These are phyloP conservation scores for Pythium sp. DNA, from an alignment of 352 stramenopile genomes.

Conservation along the genomic window DNA sequence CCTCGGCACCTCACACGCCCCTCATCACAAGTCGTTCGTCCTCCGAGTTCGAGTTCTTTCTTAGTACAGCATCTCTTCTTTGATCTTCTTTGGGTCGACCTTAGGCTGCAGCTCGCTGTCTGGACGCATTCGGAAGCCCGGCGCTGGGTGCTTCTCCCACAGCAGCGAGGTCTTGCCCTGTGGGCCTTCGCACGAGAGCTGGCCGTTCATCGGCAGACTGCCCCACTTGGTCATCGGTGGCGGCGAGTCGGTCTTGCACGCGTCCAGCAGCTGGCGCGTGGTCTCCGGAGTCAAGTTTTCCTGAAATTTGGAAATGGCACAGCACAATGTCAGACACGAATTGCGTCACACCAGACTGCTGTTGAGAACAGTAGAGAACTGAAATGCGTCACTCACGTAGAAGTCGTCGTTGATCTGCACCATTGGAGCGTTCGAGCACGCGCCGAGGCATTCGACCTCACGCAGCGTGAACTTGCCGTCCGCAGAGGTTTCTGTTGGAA, in stretches of 20 bases:
- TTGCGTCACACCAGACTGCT: background rate
- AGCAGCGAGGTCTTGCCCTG: slow-evolving; percentile 94
- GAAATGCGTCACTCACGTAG: slow-evolving; percentile 39
- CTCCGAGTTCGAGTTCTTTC: background rate
- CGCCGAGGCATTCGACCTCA: slow-evolving; percentile 99
- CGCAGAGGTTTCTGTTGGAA: slow-evolving; percentile 49
- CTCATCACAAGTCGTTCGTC: background rate
- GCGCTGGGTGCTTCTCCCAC: slow-evolving; percentile 78
- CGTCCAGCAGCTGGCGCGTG: slow-evolving; percentile 96
- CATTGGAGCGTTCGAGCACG: slow-evolving; percentile 99
- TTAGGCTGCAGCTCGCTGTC: slow-evolving; percentile 91
- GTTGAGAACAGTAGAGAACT: too few relatives aligned
- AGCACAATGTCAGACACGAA: slow-evolving; percentile 1
- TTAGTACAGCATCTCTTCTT: slow-evolving; percentile 90
- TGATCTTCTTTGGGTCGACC: slow-evolving; percentile 92
- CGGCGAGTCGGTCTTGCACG: slow-evolving; percentile 92
- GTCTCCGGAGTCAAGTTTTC: slow-evolving; percentile 98
- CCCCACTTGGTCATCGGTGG: slow-evolving; percentile 98
- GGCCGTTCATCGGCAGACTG: slow-evolving; percentile 99
- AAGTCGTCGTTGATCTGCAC: slow-evolving; percentile 99
- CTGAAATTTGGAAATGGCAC: slow-evolving; percentile 38
- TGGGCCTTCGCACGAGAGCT: slow-evolving; percentile 97
- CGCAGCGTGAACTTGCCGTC: slow-evolving; percentile 92
- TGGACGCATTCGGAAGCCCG: slow-evolving; percentile 90
- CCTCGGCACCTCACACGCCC: background rate